phyloP scores from a whole-genome alignment of 495 filamentous ascomycete species.

The Penicillium chermesinum region DNA sequence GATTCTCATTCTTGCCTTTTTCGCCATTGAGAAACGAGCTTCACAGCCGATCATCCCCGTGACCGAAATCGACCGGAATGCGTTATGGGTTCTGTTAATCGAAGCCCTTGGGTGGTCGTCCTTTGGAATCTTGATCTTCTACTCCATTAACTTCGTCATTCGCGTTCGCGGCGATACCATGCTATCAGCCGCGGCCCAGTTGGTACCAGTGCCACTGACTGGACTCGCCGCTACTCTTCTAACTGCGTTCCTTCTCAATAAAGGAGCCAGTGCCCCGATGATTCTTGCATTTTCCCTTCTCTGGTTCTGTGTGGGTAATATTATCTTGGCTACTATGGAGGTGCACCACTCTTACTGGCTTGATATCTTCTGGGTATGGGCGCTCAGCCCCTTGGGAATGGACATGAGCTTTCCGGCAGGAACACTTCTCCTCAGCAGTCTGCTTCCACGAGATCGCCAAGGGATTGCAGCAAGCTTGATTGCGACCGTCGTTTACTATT shows the following conservation, averaged over 20 bases:
- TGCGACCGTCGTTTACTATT: slow-evolving; percentile 57
- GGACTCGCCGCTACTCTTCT: slow-evolving; percentile 46
- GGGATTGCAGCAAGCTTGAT: slow-evolving; percentile 57
- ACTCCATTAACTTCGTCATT: slow-evolving; percentile 51
- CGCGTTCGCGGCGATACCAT: slow-evolving; percentile 41
- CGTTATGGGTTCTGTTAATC: slow-evolving; percentile 50
- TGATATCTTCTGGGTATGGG: slow-evolving; percentile 50
- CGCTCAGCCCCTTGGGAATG: slow-evolving; percentile 58
- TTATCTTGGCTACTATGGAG: slow-evolving; percentile 43
- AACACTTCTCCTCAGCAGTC: slow-evolving; percentile 55
- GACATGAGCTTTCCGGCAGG: slow-evolving; percentile 57
- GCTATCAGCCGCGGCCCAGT: slow-evolving; percentile 44
- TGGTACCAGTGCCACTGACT: slow-evolving; percentile 38
- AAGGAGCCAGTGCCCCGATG: slow-evolving; percentile 31
- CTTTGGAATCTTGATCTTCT: slow-evolving; percentile 59
- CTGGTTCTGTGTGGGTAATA: slow-evolving; percentile 41
- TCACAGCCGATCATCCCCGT: slow-evolving; percentile 51
- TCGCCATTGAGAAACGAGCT: slow-evolving; percentile 42
- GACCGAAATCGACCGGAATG: slow-evolving; percentile 44
- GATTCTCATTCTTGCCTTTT: slow-evolving; percentile 46
- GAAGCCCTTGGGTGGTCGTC: slow-evolving; percentile 54
- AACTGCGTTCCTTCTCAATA: slow-evolving; percentile 42
- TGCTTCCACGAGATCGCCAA: slow-evolving; percentile 54
- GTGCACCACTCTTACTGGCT: slow-evolving; percentile 55
- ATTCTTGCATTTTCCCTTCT: slow-evolving; percentile 49